phyloP scores from a whole-genome alignment of 306 rosid genomes.

The Fragaria iinumae region DNA sequence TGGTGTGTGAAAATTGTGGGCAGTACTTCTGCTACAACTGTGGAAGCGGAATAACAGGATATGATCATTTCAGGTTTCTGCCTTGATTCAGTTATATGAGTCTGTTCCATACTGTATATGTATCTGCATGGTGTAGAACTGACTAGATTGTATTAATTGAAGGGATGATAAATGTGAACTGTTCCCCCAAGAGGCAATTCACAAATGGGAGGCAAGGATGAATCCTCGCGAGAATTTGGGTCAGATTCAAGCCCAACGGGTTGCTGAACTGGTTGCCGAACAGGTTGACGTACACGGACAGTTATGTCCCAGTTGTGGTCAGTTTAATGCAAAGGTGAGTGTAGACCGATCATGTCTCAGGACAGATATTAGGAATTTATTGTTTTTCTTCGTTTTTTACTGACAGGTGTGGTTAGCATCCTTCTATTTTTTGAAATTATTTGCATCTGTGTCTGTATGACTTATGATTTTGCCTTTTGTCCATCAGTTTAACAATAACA shows the following conservation, averaged over 20 bases:
- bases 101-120: slow-evolving; percentile 24
- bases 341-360: slow-evolving; percentile 4
- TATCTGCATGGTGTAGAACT: slow-evolving; percentile 21
- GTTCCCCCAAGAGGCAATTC: slow-evolving; percentile 66
- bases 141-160: slow-evolving; percentile 25
- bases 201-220: slow-evolving; percentile 58
- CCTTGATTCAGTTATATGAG: slow-evolving; percentile 7
- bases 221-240: slow-evolving; percentile 60
- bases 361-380: background rate
- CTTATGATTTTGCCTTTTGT: slow-evolving; percentile 14
- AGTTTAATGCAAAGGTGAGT: slow-evolving; percentile 83
- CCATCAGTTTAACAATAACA: slow-evolving; percentile 75
- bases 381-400: background rate
- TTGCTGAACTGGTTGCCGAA: slow-evolving; percentile 12
- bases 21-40: slow-evolving; percentile 83
- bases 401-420: no score
- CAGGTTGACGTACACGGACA: slow-evolving; percentile 27
- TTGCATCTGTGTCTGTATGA: slow-evolving; percentile 2
- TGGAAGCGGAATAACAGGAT: slow-evolving; percentile 62
- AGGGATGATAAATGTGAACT: slow-evolving; percentile 73
- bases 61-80: slow-evolving; percentile 74
- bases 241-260: slow-evolving; percentile 56
- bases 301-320: slow-evolving; percentile 77
- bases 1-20: slow-evolving; percentile 76
- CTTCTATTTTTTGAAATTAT: background rate